Conservation (phyloP, 306 rosid genomes). For the Adenanthera pavonina region DNA sequence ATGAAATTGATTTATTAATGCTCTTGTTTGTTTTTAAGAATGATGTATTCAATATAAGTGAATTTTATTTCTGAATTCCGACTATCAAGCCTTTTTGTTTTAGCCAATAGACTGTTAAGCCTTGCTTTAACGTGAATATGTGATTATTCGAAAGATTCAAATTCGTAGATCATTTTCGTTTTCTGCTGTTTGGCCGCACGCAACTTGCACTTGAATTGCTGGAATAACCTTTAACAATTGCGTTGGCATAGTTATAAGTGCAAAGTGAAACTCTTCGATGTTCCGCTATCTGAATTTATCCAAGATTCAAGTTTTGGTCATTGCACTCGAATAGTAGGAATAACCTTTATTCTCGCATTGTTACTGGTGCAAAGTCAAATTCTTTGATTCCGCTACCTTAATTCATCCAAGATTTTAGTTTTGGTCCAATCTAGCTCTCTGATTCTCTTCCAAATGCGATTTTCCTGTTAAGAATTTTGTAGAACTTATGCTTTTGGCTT, state of each 20-base stretch:
- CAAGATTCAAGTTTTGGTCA: background rate
- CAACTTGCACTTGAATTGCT: slow-evolving; percentile 10
- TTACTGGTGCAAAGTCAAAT: background rate
- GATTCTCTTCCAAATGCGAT: background rate
- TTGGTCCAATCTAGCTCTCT: background rate
- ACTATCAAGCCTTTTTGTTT: background rate
- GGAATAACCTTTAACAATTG: slow-evolving; percentile 16
- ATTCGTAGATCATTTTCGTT: background rate
- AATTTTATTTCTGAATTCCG: background rate
- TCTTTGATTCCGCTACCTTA: background rate
- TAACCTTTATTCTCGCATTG: background rate
- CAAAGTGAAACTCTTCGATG: background rate
- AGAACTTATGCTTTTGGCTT: background rate
- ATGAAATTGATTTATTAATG: slow-evolving; percentile 17
- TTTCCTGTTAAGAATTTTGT: slow-evolving; percentile 12
- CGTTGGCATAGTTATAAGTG: background rate
- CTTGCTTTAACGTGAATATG: background rate
- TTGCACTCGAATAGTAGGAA: background rate
- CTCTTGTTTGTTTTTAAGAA: slow-evolving; percentile 4
- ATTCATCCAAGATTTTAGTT: background rate
- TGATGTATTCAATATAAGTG: background rate
- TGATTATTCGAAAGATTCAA: background rate
- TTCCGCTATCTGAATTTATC: background rate
- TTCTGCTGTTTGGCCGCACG: background rate
- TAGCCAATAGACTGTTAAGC: background rate